These are phyloP conservation scores for Apostasia ramifera DNA, from an alignment of 106 monocot species.

Conservation along the genomic window DNA sequence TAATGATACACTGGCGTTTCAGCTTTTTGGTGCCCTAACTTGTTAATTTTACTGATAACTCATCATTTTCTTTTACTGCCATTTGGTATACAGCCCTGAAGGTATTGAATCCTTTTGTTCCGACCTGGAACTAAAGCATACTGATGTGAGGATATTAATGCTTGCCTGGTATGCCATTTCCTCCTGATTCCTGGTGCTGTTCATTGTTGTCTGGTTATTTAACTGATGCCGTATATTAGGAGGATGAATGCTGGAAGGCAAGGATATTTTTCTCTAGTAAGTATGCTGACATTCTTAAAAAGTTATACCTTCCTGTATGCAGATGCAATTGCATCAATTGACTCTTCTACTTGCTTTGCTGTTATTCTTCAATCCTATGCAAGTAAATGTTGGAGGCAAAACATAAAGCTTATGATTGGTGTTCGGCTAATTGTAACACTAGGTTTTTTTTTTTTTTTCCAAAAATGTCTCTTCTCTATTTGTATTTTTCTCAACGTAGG, in stretches of 20 bases:
- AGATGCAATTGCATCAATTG: too few relatives aligned
- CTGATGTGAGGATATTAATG: constrained; percentile 94
- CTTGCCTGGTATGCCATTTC: constrained; percentile 72
- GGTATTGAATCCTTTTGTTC: constrained; percentile 86
- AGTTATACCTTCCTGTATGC: neutral
- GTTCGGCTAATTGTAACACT: too few relatives aligned
- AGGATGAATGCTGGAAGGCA: constrained; percentile 86
- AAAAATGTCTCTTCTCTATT: too few relatives aligned
- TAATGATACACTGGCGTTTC: too few relatives aligned
- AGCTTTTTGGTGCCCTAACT: neutral
- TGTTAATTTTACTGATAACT: too few relatives aligned
- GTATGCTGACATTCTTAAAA: neutral
- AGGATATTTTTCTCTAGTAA: constrained; percentile 85
- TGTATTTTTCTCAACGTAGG: too few relatives aligned
- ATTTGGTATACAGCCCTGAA: constrained; percentile 64
- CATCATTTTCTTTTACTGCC: neutral
- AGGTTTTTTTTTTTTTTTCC: too few relatives aligned
- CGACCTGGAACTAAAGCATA: constrained; percentile 67
- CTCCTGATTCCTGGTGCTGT: neutral
- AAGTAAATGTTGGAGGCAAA: too few relatives aligned
- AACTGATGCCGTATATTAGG: constrained; percentile 33
- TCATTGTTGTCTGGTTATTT: neutral
- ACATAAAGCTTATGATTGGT: too few relatives aligned
- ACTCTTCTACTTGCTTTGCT: too few relatives aligned
- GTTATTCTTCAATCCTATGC: too few relatives aligned